Percentiles rank a stretch among this genome's conserved stretches.
Conservation (phyloP, 2,329 filamentous ascomycete genomes). For the Diaporthe sp. region DNA sequence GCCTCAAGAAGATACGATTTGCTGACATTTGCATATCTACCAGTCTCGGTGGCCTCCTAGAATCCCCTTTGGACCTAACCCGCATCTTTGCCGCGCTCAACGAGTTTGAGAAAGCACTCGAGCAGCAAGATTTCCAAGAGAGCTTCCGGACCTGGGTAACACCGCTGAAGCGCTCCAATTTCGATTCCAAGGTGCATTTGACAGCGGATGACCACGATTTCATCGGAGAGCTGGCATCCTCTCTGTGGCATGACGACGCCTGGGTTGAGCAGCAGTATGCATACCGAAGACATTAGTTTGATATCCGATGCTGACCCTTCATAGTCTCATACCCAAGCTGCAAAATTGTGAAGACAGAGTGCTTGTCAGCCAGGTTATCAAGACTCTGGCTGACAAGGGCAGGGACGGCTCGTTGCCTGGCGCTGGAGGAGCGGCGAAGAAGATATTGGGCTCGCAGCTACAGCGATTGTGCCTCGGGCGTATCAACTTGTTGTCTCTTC, state of each 20-base stretch:
- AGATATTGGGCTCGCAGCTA: not conserved
- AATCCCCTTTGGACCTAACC: not conserved
- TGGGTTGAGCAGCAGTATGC: slow-evolving; percentile 19
- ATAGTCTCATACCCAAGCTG: not conserved
- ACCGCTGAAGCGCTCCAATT: not conserved
- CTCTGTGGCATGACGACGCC: slow-evolving; percentile 7
- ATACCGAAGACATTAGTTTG: no score
- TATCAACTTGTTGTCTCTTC: not conserved
- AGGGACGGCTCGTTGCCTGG: not conserved
- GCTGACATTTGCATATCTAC: not conserved
- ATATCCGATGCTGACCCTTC: not conserved
- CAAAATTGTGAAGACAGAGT: not conserved
- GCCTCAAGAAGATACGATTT: no score
- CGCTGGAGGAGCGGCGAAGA: not conserved
- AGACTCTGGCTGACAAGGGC: not conserved
- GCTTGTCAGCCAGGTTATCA: not conserved
- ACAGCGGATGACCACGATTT: not conserved
- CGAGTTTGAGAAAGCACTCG: not conserved
- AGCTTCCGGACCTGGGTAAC: slow-evolving; percentile 6
- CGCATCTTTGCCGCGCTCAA: slow-evolving; percentile 5
- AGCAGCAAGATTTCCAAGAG: not conserved
- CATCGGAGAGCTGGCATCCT: not conserved
- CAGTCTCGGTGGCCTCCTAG: slow-evolving; percentile 7
- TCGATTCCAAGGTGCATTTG: not conserved
- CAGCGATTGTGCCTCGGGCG: not conserved